A percentile compares a stretch with the other conserved stretches of the same genome.
These are phyloP conservation scores for Diaporthe vexans DNA, from an alignment of 2,329 filamentous ascomycete species.

Conservation along the genomic window DNA sequence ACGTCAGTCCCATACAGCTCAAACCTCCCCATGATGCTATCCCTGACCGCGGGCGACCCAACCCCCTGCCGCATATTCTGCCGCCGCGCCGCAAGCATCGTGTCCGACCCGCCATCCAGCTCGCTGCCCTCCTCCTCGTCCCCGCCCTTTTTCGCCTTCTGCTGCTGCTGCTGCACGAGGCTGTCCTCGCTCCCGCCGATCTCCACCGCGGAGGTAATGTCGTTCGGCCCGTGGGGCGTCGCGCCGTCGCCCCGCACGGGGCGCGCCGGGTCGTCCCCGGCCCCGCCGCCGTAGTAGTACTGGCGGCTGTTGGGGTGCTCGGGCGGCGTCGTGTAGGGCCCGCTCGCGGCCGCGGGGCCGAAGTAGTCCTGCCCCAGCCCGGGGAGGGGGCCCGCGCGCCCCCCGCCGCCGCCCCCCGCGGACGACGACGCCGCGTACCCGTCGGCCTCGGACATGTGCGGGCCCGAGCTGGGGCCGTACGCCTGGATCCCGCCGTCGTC, in stretches of 20 bases:
- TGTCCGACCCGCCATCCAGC: slow-evolving; percentile 20
- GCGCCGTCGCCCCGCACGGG: slow-evolving; percentile 55
- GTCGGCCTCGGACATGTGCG: slow-evolving; percentile 48
- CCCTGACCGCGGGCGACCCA: slow-evolving; percentile 37
- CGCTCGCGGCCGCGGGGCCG: slow-evolving; percentile 44
- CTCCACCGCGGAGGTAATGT: slow-evolving; percentile 68
- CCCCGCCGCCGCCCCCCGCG: not conserved
- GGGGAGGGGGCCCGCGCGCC: slow-evolving; percentile 38
- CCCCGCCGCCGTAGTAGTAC: not conserved
- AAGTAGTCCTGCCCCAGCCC: slow-evolving; percentile 49
- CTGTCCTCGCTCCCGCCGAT: slow-evolving; percentile 49
- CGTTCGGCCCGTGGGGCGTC: slow-evolving; percentile 61
- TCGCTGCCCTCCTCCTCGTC: slow-evolving; percentile 15
- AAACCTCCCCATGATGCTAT: slow-evolving; percentile 52
- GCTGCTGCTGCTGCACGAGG: slow-evolving; percentile 3
- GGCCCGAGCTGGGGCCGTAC: slow-evolving; percentile 44
- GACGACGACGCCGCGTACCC: slow-evolving; percentile 48
- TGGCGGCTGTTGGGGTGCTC: slow-evolving; percentile 42
- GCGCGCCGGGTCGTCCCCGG: slow-evolving; percentile 44
- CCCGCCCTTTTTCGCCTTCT: not conserved
- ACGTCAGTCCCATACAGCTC: slow-evolving; percentile 58
- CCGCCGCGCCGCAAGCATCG: slow-evolving; percentile 37
- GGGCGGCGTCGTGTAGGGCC: slow-evolving; percentile 58
- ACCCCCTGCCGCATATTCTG: slow-evolving; percentile 41
- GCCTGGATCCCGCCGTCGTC: slow-evolving; percentile 39